A percentile compares a stretch with the other conserved stretches of the same genome.
phyloP scores from a whole-genome alignment of 2,329 filamentous ascomycete genomes.

The Boeremia exigua region DNA sequence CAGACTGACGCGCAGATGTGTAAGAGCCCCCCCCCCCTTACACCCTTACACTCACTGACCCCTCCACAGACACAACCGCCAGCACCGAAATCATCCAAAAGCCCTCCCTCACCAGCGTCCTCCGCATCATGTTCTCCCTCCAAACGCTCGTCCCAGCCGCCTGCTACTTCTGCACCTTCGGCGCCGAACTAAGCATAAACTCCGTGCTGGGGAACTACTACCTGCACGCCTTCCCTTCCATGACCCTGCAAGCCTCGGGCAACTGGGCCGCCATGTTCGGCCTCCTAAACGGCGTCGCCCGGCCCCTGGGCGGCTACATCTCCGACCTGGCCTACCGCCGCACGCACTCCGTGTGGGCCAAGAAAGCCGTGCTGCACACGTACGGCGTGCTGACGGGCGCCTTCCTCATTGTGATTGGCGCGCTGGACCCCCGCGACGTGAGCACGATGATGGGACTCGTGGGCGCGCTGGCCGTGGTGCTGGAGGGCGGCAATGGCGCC shows the following conservation, averaged over 20 bases:
- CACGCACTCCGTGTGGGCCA: conserved; percentile 62
- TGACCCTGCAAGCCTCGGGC: conserved; percentile 59
- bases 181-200: conserved; percentile 65
- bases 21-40: neutral
- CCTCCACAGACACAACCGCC: conserved; percentile 53
- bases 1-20: conserved; percentile 16
- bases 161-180: conserved; percentile 66
- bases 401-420: conserved; percentile 66
- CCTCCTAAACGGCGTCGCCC: conserved; percentile 70
- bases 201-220: conserved; percentile 65
- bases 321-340: conserved; percentile 60
- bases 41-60: neutral
- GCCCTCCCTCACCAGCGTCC: conserved; percentile 65
- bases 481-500: conserved; percentile 82
- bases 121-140: conserved; percentile 66
- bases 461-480: conserved; percentile 76
- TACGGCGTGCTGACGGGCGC: conserved; percentile 63
- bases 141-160: conserved; percentile 60
- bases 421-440: conserved; percentile 64
- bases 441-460: conserved; percentile 76
- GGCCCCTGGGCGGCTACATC: conserved; percentile 68
- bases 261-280: conserved; percentile 75
- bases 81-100: conserved; percentile 65
- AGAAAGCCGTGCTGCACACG: conserved; percentile 65
- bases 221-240: conserved; percentile 57